phyloP scores from a whole-genome alignment of 768 basidiomycete genomes.

The Mycena sanguinolenta region DNA sequence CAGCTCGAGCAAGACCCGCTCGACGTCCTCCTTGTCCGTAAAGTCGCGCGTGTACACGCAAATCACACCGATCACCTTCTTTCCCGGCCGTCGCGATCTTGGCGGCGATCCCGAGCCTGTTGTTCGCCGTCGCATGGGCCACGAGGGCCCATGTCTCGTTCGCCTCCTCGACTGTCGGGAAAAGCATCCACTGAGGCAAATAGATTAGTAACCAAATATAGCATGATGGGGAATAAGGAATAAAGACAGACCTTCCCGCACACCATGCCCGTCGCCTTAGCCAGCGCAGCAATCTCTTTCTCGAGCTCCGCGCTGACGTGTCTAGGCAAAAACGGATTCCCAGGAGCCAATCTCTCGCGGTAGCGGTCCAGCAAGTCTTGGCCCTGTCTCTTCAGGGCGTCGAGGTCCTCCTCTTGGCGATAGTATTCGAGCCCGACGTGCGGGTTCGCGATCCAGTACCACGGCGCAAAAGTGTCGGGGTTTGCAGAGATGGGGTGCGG shows the following conservation, averaged over 20 bases:
- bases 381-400: not conserved
- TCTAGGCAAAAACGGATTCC: not conserved
- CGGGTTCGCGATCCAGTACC: not conserved
- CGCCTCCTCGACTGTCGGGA: not conserved
- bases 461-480: not conserved
- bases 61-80: not conserved
- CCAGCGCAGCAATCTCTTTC: not conserved
- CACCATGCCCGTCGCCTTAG: not conserved
- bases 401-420: not conserved
- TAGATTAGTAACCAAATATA: not conserved
- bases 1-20: not conserved
- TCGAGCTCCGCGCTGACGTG: not conserved
- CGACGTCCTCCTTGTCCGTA: not conserved
- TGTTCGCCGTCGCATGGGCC: not conserved
- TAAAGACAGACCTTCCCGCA: not conserved
- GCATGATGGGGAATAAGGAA: not conserved
- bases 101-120: not conserved
- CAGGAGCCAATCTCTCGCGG: not conserved
- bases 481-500: not conserved
- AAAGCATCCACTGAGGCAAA: not conserved
- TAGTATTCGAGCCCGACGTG: not conserved
- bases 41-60: not conserved
- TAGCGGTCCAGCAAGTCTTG: not conserved
- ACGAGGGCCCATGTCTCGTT: not conserved
- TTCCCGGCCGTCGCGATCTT: not conserved